A percentile compares a stretch with the other conserved stretches of the same genome.
phyloP scores from a whole-genome alignment of 768 basidiomycete species.

The Nidularia sp. region DNA sequence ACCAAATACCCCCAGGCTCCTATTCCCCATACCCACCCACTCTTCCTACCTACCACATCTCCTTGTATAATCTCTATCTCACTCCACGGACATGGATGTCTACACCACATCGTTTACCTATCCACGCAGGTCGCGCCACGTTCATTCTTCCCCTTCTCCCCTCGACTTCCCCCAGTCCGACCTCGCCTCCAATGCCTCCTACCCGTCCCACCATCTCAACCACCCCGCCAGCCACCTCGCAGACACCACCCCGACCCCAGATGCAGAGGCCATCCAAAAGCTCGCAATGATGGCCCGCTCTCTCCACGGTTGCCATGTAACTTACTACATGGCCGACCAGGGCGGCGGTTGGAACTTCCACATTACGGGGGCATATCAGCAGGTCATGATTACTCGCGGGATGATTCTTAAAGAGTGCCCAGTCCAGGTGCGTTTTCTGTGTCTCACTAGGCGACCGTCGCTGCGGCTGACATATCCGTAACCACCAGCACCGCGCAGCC shows the following conservation, averaged over 20 bases:
- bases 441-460: constrained; percentile 6
- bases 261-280: constrained; percentile 74
- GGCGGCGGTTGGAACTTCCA: constrained; percentile 84
- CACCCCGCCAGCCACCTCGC: constrained; percentile 26
- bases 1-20: constrained; percentile 39
- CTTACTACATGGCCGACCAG: constrained; percentile 70
- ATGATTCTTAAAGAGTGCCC: constrained; percentile 89
- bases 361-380: constrained; percentile 86
- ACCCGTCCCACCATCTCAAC: constrained; percentile 35
- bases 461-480: constrained; percentile 10
- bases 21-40: constrained; percentile 24
- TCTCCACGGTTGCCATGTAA: constrained; percentile 79
- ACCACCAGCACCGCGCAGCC: constrained; percentile 66
- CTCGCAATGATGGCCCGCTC: constrained; percentile 77
- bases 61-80: constrained; percentile 10
- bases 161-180: constrained; percentile 56
- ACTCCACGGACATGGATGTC: constrained; percentile 67
- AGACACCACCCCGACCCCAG: constrained; percentile 37
- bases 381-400: constrained; percentile 87
- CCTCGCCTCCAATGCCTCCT: constrained; percentile 38
- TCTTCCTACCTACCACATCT: constrained; percentile 9
- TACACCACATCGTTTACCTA: constrained; percentile 94
- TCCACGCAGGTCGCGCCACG: constrained; percentile 75
- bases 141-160: constrained; percentile 59
- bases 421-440: constrained; percentile 54